phyloP scores from a whole-genome alignment of 164 flowering plant species.

The Piper longum region DNA sequence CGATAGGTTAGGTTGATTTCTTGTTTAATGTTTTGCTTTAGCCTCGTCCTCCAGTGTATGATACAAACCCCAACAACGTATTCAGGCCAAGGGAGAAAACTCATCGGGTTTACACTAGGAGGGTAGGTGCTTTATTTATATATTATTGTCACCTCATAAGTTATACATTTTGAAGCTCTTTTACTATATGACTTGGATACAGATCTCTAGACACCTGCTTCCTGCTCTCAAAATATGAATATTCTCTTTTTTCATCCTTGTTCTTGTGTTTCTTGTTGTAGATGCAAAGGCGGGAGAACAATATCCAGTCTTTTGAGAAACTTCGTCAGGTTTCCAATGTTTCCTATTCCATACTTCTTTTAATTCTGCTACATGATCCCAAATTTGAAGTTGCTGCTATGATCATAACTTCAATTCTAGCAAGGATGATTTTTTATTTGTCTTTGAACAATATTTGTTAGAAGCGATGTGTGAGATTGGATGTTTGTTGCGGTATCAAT shows the following conservation, averaged over 20 bases:
- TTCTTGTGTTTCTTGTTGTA: slow-evolving; percentile 11
- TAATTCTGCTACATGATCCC: neutral
- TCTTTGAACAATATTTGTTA: neutral
- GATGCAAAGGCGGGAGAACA: slow-evolving; percentile 99
- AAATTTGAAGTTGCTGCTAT: no score
- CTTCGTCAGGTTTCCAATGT: slow-evolving; percentile 66
- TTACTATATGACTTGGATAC: no score
- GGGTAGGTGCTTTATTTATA: slow-evolving; percentile 33
- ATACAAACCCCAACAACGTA: slow-evolving; percentile 95
- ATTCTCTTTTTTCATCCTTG: neutral
- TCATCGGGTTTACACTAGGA: slow-evolving; percentile 73
- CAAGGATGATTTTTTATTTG: no score
- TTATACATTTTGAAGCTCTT: no score
- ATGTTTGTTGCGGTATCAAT: neutral
- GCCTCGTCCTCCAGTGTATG: slow-evolving; percentile 99
- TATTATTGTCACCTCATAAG: no score
- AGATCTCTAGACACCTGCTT: no score
- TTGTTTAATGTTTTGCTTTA: slow-evolving; percentile 12
- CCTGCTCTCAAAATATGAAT: no score
- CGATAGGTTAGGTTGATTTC: no score
- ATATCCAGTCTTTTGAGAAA: slow-evolving; percentile 96
- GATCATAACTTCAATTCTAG: neutral
- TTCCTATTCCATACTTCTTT: neutral
- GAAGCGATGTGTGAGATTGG: neutral
- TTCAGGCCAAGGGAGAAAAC: slow-evolving; percentile 36